Evolutionary conservation across 164 flowering plant genomes (phyloP).

Genomic region (grape (Vitis vinifera)): DNA sequence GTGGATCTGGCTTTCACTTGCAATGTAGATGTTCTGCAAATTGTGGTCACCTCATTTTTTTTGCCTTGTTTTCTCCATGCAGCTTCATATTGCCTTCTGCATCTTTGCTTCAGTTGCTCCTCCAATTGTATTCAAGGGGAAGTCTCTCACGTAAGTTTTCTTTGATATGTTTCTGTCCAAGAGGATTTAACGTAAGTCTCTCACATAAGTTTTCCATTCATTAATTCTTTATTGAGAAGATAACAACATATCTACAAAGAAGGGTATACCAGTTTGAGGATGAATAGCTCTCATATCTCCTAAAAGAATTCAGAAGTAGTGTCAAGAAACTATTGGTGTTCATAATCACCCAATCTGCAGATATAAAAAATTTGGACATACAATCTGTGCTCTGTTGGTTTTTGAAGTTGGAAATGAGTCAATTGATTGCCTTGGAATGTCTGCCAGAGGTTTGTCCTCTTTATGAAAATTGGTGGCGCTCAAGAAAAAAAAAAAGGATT

Average conservation of each 20-base stretch:
- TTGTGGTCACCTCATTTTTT: constrained; percentile 2
- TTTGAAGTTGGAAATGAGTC: too few species aligned
- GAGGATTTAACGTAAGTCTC: neutral
- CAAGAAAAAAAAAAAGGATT: too few species aligned
- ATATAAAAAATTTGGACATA: too few species aligned
- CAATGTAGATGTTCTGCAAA: neutral
- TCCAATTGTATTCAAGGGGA: constrained; percentile 83
- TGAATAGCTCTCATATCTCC: too few species aligned
- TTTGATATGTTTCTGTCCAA: neutral
- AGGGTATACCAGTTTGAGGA: neutral
- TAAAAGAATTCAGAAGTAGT: too few species aligned
- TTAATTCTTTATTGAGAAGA: neutral
- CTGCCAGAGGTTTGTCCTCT: too few species aligned
- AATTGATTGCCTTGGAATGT: too few species aligned
- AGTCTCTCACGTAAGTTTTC: constrained; percentile 82
- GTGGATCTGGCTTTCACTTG: neutral
- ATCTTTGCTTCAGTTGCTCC: constrained; percentile 89
- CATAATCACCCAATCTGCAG: too few species aligned
- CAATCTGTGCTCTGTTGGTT: too few species aligned
- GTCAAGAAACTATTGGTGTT: too few species aligned
- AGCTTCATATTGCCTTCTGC: constrained; percentile 86
- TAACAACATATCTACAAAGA: neutral
- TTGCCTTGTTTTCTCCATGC: constrained; percentile 17
- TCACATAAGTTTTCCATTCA: neutral
- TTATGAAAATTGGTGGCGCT: too few species aligned